A percentile compares a stretch with the other conserved stretches of the same genome.
Evolutionary conservation across 1,284 basidiomycete species (phyloP).

Genomic region (Ustilago trichophora): DNA sequence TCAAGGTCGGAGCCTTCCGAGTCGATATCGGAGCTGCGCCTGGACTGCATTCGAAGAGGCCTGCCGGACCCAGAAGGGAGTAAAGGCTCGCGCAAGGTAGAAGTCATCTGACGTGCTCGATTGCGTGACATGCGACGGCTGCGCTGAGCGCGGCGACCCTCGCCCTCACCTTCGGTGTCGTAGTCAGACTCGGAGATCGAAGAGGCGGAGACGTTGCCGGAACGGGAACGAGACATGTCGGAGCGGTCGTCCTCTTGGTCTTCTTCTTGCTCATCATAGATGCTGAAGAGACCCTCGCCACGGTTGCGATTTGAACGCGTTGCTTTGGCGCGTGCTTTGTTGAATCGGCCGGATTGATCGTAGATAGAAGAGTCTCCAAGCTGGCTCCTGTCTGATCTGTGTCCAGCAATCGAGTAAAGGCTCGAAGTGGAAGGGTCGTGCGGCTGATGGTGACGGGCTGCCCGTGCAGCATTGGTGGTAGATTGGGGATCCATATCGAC

Average conservation of each 20-base stretch:
- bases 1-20: constrained; percentile 26
- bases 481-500: constrained; percentile 12
- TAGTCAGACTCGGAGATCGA: constrained; percentile 45
- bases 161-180: constrained; percentile 37
- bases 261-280: constrained; percentile 34
- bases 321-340: constrained; percentile 21
- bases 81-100: constrained; percentile 42
- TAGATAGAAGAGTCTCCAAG: constrained; percentile 26
- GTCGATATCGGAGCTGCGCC: constrained; percentile 14
- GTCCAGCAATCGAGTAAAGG: constrained; percentile 14
- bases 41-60: constrained; percentile 10
- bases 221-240: constrained; percentile 38
- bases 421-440: constrained; percentile 16
- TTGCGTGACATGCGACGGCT: constrained; percentile 36
- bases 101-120: constrained; percentile 40
- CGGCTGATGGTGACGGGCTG: background rate
- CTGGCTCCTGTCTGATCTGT: constrained; percentile 7
- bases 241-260: constrained; percentile 25
- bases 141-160: constrained; percentile 20
- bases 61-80: constrained; percentile 33
- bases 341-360: constrained; percentile 13
- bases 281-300: constrained; percentile 27
- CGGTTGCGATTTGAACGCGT: constrained; percentile 7
- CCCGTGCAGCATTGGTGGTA: background rate
- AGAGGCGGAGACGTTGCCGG: constrained; percentile 37